Conservation (phyloP, 2,329 filamentous ascomycete genomes). For the Rhinocladiella mackenziei region DNA sequence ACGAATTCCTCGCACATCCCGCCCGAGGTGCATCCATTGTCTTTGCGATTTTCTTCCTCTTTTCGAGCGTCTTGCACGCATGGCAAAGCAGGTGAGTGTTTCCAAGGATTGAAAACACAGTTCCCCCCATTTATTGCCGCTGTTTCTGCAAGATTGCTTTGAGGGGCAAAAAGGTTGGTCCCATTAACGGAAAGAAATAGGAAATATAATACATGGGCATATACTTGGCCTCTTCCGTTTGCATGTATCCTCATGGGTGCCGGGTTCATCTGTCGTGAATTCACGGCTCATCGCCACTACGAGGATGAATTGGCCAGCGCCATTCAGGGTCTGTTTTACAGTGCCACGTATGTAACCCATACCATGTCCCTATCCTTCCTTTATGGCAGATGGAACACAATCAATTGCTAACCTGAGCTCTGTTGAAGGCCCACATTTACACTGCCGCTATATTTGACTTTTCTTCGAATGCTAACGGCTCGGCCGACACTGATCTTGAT, state of each 20-base stretch:
- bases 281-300: conserved; percentile 9
- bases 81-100: conserved; percentile 23
- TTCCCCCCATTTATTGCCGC: background rate
- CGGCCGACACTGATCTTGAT: background rate
- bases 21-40: conserved; percentile 14
- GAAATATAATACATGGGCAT: conserved; percentile 15
- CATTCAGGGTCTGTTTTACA: conserved; percentile 21
- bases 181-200: conserved; percentile 3
- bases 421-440: conserved; percentile 8
- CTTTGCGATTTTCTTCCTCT: conserved; percentile 19
- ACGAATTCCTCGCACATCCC: conserved; percentile 16
- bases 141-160: background rate
- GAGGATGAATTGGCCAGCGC: conserved; percentile 11
- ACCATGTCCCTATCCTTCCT: background rate
- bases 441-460: conserved; percentile 12
- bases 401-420: background rate
- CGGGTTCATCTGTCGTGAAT: conserved; percentile 24
- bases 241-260: conserved; percentile 19
- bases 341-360: conserved; percentile 14
- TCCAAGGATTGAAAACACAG: too few species aligned
- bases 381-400: background rate
- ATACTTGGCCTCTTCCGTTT: conserved; percentile 17
- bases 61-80: conserved; percentile 13
- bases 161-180: background rate
- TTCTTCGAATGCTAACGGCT: conserved; percentile 4